Evolutionary conservation across 2,329 filamentous ascomycete species (phyloP), one percentile per base, ranked within the genome.

Genomic region (Alternaria postmessia): DNA sequence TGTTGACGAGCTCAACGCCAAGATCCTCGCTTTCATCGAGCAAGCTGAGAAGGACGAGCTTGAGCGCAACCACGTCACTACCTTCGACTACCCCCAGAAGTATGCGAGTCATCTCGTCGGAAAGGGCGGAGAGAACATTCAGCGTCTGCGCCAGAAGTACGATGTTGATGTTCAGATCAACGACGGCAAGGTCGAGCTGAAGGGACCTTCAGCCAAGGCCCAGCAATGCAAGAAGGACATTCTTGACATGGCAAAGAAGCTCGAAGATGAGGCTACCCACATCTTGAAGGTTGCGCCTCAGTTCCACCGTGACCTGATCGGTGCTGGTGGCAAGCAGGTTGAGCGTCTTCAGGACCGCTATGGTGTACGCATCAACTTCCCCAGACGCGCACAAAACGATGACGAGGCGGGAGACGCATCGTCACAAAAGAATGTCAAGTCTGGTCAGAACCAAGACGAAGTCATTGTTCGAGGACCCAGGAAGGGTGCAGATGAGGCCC

Each of bases 311-410:
- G 94, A 97, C 77, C 85, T 99, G 56, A 99, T 99, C 70, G 95
- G 95, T 49, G 87, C 92, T 20, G 90, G 92, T 72, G 95, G 95
- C 61, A 88, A 85, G 73, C 92, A 96, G 76, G 94, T 99, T 74
- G 95, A 95, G 81, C 90, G 92, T 67, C 87, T 99, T 24, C 94
- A 99, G 80, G 92, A 90, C 57, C 91, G 94, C 47, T 97, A 99
- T 84, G 90, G 91, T 75, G 95, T 99, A 42, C 89, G 94, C 64
- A 95, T 99, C 71, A 94, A 97, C 81, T 99, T 99, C 84, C 95
- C 95, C 41, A 92, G 93, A 75, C 83, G 85, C 49, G 81, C 78
- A 34, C 53, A 78, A 76, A 51, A 95, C 61, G 93, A 96, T 57
- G 86, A 86, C 63, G 93, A 94, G 69, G 89, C 86, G 38, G 84